A percentile compares a stretch with the other conserved stretches of the same genome.
Evolutionary conservation across 164 flowering plant genomes (phyloP).

Genomic region (Umbilicus rupestris): DNA sequence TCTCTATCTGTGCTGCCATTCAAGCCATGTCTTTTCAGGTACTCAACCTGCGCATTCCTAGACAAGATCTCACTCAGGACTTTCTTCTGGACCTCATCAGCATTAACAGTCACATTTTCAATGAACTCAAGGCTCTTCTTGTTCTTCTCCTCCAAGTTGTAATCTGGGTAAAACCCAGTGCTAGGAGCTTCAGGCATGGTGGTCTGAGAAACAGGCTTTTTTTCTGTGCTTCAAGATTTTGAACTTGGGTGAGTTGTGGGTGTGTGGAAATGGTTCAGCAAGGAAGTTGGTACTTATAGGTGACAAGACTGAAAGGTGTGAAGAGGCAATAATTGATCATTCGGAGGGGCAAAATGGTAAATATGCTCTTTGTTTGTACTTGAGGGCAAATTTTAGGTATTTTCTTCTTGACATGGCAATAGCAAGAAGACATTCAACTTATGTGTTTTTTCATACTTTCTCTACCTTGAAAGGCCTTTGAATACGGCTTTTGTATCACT

Average conservation of each 20-base stretch:
- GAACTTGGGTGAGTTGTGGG: background rate
- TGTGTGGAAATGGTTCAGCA: constrained; percentile 4
- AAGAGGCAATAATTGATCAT: background rate
- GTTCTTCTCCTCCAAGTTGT: constrained; percentile 11
- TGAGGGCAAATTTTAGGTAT: background rate
- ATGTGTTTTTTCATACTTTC: background rate
- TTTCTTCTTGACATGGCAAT: background rate
- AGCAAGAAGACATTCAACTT: background rate
- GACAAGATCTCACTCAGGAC: constrained; percentile 28
- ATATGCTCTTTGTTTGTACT: background rate
- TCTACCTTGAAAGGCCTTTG: background rate
- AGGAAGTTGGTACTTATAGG: constrained; percentile 7
- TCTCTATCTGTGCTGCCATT: constrained; percentile 18
- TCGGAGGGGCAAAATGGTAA: background rate
- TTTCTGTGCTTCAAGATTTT: background rate
- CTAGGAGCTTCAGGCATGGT: constrained; percentile 19
- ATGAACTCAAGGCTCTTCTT: constrained; percentile 19
- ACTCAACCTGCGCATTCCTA: constrained; percentile 23
- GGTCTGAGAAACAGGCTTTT: background rate
- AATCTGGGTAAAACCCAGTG: background rate
- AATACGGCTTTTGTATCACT: background rate
- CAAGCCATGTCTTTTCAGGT: constrained; percentile 25
- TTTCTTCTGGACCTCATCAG: constrained; percentile 22
- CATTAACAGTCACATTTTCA: constrained; percentile 26
- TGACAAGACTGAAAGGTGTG: constrained; percentile 8